Evolutionary conservation across 768 basidiomycete genomes (phyloP), one percentile per base, ranked within the genome.

Genomic region (Podaxis sp.): DNA sequence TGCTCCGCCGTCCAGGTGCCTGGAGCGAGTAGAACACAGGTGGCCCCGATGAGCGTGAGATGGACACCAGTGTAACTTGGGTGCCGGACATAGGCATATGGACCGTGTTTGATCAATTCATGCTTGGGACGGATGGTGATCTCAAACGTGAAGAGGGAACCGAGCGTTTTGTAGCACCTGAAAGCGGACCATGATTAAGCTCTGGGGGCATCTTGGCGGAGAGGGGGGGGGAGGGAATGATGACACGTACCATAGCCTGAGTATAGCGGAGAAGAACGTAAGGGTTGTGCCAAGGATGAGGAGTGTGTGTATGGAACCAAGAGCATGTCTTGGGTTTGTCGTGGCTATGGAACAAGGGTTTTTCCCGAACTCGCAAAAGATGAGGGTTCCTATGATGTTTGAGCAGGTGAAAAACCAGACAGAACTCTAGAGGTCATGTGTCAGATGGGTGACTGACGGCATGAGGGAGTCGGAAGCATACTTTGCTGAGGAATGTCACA

Each of bases 71-170:
- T 74, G 64, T 81, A 81, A 66, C 77, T 75, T 44, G 79, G 80
- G 65, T 81, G 80, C 46, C 80, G 75, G 8, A 79, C 76, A 72
- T 75, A 75, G n/a, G 77, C 69, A 54, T 81, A 81, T 1, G 79
- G 80, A 0, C 79, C 79, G n/a, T 71, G 66, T 1, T 76, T 80
- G 58, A 81, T 69, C 48, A 81, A 75, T 58, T 73, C 69, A 65
- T 81, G 80, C 58, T 76, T 70, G 0, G 72, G 73, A 8, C 73
- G 76, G 44, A 80, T 76, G 40, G 76, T 75, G 38, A 80, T 75
- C 53, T 80, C 78, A 60, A 80, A 80, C 0, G 79, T 81, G 68
- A 80, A 81, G n/a, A 79, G 66, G 2, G 70, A 70, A 4, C 77
- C 77, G 4, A 81, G 74, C 7, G 74, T 71, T 57, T 69, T 73